Evolutionary conservation across 129 eudicot species (phyloP).

Genomic region (Sambucus nigra): DNA sequence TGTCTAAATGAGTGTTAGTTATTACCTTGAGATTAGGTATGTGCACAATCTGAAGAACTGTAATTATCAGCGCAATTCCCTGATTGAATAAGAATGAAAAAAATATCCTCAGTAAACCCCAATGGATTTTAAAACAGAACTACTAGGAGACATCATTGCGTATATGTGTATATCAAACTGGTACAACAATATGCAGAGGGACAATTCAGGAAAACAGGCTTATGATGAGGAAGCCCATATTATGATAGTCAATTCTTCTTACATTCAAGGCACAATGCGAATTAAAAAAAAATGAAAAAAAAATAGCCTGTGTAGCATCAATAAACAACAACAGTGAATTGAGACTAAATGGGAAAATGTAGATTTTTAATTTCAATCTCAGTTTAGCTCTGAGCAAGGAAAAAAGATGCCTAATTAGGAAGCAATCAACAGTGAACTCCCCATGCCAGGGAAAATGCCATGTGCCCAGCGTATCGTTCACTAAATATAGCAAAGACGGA

Average conservation of each 20-base stretch:
- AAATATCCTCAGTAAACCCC: slow-evolving; percentile 6
- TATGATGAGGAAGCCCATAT: not conserved
- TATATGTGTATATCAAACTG: too few species aligned
- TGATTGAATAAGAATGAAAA: slow-evolving; percentile 23
- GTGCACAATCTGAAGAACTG: slow-evolving; percentile 85
- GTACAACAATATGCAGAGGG: not conserved
- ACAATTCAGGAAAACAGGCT: not conserved
- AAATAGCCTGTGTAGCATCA: not conserved
- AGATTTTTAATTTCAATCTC: too few species aligned
- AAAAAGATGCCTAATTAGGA: too few species aligned
- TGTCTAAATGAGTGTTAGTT: not conserved
- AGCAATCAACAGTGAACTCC: too few species aligned
- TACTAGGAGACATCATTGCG: not conserved
- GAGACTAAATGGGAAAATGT: not conserved
- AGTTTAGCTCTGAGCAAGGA: too few species aligned
- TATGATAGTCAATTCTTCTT: too few species aligned
- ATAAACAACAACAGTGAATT: not conserved
- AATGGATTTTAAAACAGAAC: not conserved
- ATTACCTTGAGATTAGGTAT: slow-evolving; percentile 89
- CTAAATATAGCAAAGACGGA: too few species aligned
- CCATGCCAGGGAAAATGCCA: too few species aligned
- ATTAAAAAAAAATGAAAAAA: too few species aligned
- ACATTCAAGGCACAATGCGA: too few species aligned
- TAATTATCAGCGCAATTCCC: slow-evolving; percentile 77
- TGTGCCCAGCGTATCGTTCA: too few species aligned